Base-by-base conservation (phyloP, 1,139 yeast genomes). In the Eremothecium sinecaudum region DNA sequence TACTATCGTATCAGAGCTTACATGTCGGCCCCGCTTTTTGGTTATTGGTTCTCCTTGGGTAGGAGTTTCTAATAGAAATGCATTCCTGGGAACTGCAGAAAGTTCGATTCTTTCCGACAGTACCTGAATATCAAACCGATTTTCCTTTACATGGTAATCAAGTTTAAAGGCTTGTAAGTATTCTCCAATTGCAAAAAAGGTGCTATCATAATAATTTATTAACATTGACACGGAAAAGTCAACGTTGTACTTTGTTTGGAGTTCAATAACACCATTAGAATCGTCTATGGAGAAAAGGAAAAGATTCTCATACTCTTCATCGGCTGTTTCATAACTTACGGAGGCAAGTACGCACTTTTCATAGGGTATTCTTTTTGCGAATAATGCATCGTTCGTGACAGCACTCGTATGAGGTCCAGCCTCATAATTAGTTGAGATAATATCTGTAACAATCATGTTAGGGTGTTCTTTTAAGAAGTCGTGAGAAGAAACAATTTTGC, bases 231-330 rank as follows among this genome's bases (percentile, higher is more conserved):
- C 35, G 14, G 40, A 26, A 29, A 28, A 41, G 0, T 32, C 32
- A 2, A 50, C 44, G 20, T 42, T 39, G 10, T 44, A 21, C 17
- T 43, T 39, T 9, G 35, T 31, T 21, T 44, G 47, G 5, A 45
- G 38, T 15, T 44, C 51, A 9, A 52, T 21, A 7, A 36, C 31
- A 7, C 50, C 55, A 5, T 34, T 42, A 9, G 39, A 40, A 14
- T 52, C 56, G 41, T 53, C 58, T 4, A 53, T 24, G 4, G 51
- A 38, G 35, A 48, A 49, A 13, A 52, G 33, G 15, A 52, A 30
- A 8, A 52, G 20, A 30, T 52, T 51, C 6, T 46, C 41, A 10
- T 35, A 20, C 3, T 50, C 51, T 5, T 45, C 47, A 28, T 53
- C 58, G 4, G 50, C 42, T 9, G 39, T 38, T 27, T 51, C 51